Base-by-base conservation (phyloP, 352 stramenopile species). In the Ophiocytium majus region DNA sequence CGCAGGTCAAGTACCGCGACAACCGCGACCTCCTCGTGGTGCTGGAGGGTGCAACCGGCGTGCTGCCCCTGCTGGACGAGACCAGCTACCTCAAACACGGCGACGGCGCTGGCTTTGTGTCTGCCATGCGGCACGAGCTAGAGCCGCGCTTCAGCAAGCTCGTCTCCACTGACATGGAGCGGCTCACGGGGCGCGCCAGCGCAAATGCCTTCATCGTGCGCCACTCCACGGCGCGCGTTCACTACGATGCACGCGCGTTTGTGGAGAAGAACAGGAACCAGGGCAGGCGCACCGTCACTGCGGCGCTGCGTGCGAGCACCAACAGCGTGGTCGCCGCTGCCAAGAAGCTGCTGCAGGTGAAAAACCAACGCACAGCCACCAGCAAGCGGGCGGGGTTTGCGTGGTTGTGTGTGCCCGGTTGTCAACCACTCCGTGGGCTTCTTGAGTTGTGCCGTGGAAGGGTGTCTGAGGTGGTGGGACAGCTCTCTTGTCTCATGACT, bases 31-130 rank as follows among this genome's bases (percentile, higher is more conserved):
- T 88, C 63, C 80, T 88, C 0, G 84, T 81, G 1, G 83, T 82
- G 33, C 81, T 88, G 74, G 80, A 86, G 33, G 84, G 80, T 10
- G 23, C 32, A n/a, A 82, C 71, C 75, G 84, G 84, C 10, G 81
- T 88, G 32, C 80, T 88, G 35, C 82, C 84, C 9, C 84, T 88
- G 75, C 84, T 88, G 34, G 84, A 88, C 79, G 80, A 88, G 84
- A 82, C 84, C 50, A 86, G 80, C 50, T 64, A 76, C 37, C 80
- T 88, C 50, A 82, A 82, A 10, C 84, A 86, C 50, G 84, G 84
- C 63, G 84, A 71, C 64, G 84, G 83, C 79, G 81, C 75, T 36
- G 84, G 84, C 19, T 88, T 88, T 74, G 81, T 88, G 57, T 49
- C 80, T 71, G 50, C 83, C 31, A 35, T 87, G 10, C 35, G 82